Evolutionary conservation across 2,329 filamentous ascomycete species (phyloP), one percentile per base, ranked within the genome.

Genomic region (Ophiostoma sp.): DNA sequence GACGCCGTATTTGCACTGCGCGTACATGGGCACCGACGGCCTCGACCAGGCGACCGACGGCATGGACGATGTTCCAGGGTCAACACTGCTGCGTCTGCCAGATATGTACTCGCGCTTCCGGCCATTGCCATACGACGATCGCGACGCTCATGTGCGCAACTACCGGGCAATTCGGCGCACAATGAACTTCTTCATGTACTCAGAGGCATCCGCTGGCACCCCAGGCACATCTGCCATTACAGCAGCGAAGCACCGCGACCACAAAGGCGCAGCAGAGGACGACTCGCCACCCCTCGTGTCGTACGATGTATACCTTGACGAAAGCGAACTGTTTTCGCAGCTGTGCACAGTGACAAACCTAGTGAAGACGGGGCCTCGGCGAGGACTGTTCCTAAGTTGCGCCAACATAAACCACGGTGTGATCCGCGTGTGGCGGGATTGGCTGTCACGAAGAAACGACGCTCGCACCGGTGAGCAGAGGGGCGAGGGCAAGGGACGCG

Each of bases 301-400:
- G 14, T 84, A 90, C 69, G 84, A 84, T 8, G 75, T 94, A 58
- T 81, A 81, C 63, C 79, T 95, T 1, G 91, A 93, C 72, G 83
- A 84, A 1, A 83, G 86, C 70, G 90, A 93, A 77, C 79, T 87
- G 18, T 93, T 94, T 75, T 87, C 88, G 0, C 91, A 95, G 77
- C 82, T 95, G 11, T 89, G 89, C 75, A 84, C 86, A 5, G 81
- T 86, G 38, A 85, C 85, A 7, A 91, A 88, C 74, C 77, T 96
- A 49, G 87, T 92, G 70, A 88, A 88, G 75, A 80, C 87, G 42
- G 85, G 87, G 0, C 83, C 86, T 0, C 82, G 81, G 41, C 82
- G 81, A 36, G 87, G 86, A 4, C 75, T 90, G 0, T 88, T 92
- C 72, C 78, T 85, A 67, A 87, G 83, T 74, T 86, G 87, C 70